Base-by-base conservation (phyloP, 176 grass and related monocot species). In the Avena insularis region DNA sequence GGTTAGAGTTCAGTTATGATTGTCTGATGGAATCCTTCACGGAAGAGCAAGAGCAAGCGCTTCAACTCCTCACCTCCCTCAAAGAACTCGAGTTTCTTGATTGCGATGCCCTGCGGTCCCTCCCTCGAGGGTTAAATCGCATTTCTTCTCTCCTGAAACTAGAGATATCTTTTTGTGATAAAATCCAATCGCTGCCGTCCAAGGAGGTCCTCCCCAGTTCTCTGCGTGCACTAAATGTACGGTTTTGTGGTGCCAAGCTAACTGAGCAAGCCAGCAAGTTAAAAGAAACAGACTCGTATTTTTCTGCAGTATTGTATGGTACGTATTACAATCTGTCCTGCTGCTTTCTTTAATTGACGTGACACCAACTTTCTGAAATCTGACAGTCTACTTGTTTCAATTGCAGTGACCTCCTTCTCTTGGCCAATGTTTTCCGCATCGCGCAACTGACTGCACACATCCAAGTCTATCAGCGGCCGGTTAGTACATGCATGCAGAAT, bases 51-150 rank as follows among this genome's bases (percentile, higher is more conserved):
- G 63, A 66, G 63, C 25, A 33, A 6, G 63, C 63, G 27, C 63
- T 66, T 31, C 25, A 66, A 66, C 63, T 66, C 27, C 63, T 66
- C 27, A 31, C 12, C 12, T 66, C 63, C 63, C 63, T 66, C 5
- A 0, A 6, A 14, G 0, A 15, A 31, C 63, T 66, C 63, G 0
- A 4, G 27, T 66, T 66, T 33, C 0, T 2, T 0, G 0, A 0
- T 0, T 66, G 63, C 27, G 0, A 0, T 66, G 63, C 63, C 7
- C 27, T 66, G 27, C 12, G 16, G 63, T 15, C 5, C 63, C 62
- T 66, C 21, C 62, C 63, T 66, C 27, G 33, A 33, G 27, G 63
- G 12, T 15, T 66, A 16, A 5, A 66, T 7, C 25, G 2, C 12
- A 2, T 66, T 15, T 33, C 12, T 33, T 66, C 27, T 33, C 63